These are phyloP conservation scores for Thalassiosira mediterranea DNA, from an alignment of 352 stramenopile genomes.

Conservation along the genomic window DNA sequence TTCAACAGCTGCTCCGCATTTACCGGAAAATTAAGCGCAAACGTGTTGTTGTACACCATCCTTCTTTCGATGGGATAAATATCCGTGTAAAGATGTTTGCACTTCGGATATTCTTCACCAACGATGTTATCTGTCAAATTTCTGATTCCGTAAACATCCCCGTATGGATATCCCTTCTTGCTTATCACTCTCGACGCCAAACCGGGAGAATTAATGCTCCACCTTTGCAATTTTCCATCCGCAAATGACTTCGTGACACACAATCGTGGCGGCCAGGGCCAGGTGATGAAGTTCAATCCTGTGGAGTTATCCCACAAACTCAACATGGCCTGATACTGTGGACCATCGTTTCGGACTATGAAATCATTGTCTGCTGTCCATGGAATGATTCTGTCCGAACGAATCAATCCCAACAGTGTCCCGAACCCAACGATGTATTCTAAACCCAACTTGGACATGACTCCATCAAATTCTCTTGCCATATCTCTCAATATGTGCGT, in stretches of 20 bases:
- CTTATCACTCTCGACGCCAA: neutral
- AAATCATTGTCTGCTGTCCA: slow-evolving; percentile 11
- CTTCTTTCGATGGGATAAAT: slow-evolving; percentile 8
- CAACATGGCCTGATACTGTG: slow-evolving; percentile 9
- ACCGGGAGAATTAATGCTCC: too few species aligned
- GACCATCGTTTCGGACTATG: neutral
- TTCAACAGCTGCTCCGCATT: slow-evolving; percentile 9
- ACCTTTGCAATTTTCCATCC: slow-evolving; percentile 4
- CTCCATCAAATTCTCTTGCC: slow-evolving; percentile 13
- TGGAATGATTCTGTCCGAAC: slow-evolving; percentile 13
- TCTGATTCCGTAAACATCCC: slow-evolving; percentile 5
- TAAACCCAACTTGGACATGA: slow-evolving; percentile 6
- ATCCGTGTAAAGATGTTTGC: slow-evolving; percentile 13
- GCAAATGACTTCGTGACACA: slow-evolving; percentile 9
- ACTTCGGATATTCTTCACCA: neutral
- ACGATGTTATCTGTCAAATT: neutral
- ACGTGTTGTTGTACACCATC: slow-evolving; percentile 12
- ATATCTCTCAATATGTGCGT: slow-evolving; percentile 19
- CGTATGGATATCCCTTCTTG: slow-evolving; percentile 10
- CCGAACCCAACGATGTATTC: slow-evolving; percentile 9
- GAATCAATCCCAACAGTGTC: slow-evolving; percentile 6
- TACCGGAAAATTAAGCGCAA: slow-evolving; percentile 5
- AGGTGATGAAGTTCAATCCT: slow-evolving; percentile 1
- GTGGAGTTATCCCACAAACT: slow-evolving; percentile 14
- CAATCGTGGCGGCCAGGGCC: slow-evolving; percentile 9